Percentiles rank a stretch among this genome's conserved stretches.
These are phyloP conservation scores for Parascedosporium putredinis DNA, from an alignment of 2,329 filamentous ascomycete species.

Conservation along the genomic window DNA sequence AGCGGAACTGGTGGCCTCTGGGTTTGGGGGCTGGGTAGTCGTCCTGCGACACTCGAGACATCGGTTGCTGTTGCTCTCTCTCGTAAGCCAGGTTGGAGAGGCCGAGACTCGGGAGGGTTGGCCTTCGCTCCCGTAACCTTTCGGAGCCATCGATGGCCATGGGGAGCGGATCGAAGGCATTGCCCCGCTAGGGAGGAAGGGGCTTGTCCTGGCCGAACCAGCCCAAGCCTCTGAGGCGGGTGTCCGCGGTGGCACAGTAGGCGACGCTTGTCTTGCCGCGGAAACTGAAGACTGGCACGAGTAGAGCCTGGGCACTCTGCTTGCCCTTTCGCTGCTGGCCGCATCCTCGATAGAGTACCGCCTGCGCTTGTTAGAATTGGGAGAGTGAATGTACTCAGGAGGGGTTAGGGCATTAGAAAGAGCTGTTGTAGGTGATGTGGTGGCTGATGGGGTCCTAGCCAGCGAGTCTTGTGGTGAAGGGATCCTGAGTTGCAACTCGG, in stretches of 20 bases:
- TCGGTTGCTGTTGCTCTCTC: slow-evolving; percentile 20
- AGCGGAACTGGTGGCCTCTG: slow-evolving; percentile 12
- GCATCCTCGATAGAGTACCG: slow-evolving; percentile 32
- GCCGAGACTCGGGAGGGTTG: slow-evolving; percentile 31
- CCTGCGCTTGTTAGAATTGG: slow-evolving; percentile 35
- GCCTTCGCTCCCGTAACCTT: slow-evolving; percentile 23
- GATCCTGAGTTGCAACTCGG: slow-evolving; percentile 30
- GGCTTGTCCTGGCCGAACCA: slow-evolving; percentile 22
- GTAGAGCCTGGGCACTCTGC: slow-evolving; percentile 37
- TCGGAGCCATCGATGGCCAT: slow-evolving; percentile 19
- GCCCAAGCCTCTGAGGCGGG: slow-evolving; percentile 25
- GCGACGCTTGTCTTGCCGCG: slow-evolving; percentile 17
- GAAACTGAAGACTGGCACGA: slow-evolving; percentile 11
- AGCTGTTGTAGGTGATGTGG: slow-evolving; percentile 23
- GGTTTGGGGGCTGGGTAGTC: slow-evolving; percentile 23
- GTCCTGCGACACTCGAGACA: slow-evolving; percentile 23
- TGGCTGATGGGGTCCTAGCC: slow-evolving; percentile 22
- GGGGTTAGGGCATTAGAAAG: slow-evolving; percentile 23
- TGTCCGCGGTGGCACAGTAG: slow-evolving; percentile 25
- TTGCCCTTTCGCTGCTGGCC: slow-evolving; percentile 26
- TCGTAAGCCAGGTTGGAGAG: slow-evolving; percentile 24
- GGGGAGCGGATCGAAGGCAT: slow-evolving; percentile 22
- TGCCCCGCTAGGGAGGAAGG: slow-evolving; percentile 20
- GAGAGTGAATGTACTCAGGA: slow-evolving; percentile 39
- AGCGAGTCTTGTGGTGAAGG: slow-evolving; percentile 21